Evolutionary conservation across 1,284 basidiomycete species (phyloP).

Genomic region (Apiotrichum akiyoshidainum): DNA sequence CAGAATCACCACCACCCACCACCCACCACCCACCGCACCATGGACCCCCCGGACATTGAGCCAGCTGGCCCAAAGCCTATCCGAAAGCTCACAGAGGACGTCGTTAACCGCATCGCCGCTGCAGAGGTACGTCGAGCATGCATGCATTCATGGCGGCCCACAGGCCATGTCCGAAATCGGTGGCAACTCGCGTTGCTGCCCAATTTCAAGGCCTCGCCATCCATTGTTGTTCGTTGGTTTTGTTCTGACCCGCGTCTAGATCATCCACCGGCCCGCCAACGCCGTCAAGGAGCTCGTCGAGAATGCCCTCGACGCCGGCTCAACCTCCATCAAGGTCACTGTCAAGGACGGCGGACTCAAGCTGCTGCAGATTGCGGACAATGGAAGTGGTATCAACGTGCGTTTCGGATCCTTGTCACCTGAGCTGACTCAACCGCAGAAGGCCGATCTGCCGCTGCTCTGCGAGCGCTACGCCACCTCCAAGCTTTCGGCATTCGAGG

Average conservation of each 20-base stretch:
- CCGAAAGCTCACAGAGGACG: conserved; percentile 53
- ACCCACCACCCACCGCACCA: too few relatives aligned
- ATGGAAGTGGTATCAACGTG: conserved; percentile 89
- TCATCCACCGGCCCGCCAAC: conserved; percentile 93
- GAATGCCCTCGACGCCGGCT: conserved; percentile 88
- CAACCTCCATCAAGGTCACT: conserved; percentile 80
- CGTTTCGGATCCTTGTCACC: conserved; percentile 26
- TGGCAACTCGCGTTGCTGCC: background rate
- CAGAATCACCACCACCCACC: too few relatives aligned
- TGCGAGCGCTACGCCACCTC: conserved; percentile 96
- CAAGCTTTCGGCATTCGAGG: conserved; percentile 82
- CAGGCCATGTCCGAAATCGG: too few relatives aligned
- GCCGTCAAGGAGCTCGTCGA: conserved; percentile 96
- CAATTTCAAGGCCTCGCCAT: background rate
- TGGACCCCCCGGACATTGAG: background rate
- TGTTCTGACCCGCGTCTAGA: conserved; percentile 55
- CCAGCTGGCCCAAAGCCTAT: conserved; percentile 36
- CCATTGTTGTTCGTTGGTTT: too few relatives aligned
- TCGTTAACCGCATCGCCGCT: conserved; percentile 63
- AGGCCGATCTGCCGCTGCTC: conserved; percentile 77
- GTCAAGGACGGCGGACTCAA: conserved; percentile 96
- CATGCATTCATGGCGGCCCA: background rate
- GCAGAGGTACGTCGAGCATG: conserved; percentile 53
- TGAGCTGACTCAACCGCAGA: conserved; percentile 42
- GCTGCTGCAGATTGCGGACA: conserved; percentile 92